Percentiles rank a stretch among this genome's conserved stretches.
Conservation (phyloP, 2,329 filamentous ascomycete genomes). For the Pseudogymnoascus sp. region DNA sequence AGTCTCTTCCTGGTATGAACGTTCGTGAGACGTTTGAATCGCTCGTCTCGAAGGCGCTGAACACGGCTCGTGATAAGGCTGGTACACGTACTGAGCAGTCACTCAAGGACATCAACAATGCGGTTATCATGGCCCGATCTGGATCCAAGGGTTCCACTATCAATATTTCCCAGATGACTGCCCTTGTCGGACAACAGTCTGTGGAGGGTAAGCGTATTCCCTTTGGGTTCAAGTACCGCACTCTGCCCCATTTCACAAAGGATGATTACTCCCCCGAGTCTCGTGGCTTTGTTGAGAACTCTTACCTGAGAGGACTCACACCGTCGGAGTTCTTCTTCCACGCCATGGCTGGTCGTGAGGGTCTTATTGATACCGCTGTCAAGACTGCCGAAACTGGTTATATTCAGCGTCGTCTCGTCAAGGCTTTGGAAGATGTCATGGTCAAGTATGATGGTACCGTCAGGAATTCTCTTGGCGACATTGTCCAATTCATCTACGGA, state of each 20-base stretch:
- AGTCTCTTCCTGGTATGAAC: constrained; percentile 96
- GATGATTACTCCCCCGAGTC: constrained; percentile 98
- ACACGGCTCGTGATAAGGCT: constrained; percentile 91
- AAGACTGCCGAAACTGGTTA: constrained; percentile 99
- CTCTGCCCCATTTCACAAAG: constrained; percentile 95
- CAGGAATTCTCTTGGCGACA: constrained; percentile 89
- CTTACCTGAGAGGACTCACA: constrained; percentile 89
- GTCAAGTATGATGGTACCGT: constrained; percentile 97
- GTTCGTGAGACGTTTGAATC: constrained; percentile 97
- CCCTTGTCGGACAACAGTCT: constrained; percentile 93
- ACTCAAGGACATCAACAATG: constrained; percentile 93
- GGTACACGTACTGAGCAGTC: constrained; percentile 86
- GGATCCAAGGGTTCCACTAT: constrained; percentile 98
- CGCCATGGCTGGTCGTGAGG: constrained; percentile 99
- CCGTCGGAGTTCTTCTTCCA: constrained; percentile 99
- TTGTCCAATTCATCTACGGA: constrained; percentile 95
- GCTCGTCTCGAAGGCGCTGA: constrained; percentile 88
- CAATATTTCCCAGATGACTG: constrained; percentile 99
- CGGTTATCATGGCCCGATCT: constrained; percentile 89
- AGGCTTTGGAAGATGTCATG: constrained; percentile 94
- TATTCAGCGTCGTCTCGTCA: constrained; percentile 95
- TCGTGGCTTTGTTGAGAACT: constrained; percentile 97
- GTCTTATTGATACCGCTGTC: constrained; percentile 98
- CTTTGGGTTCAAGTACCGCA: constrained; percentile 97
- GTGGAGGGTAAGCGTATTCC: constrained; percentile 98